These are phyloP conservation scores for Coemansia sp. DNA, from an alignment of 192 early-diverging fungal species.

Conservation along the genomic window DNA sequence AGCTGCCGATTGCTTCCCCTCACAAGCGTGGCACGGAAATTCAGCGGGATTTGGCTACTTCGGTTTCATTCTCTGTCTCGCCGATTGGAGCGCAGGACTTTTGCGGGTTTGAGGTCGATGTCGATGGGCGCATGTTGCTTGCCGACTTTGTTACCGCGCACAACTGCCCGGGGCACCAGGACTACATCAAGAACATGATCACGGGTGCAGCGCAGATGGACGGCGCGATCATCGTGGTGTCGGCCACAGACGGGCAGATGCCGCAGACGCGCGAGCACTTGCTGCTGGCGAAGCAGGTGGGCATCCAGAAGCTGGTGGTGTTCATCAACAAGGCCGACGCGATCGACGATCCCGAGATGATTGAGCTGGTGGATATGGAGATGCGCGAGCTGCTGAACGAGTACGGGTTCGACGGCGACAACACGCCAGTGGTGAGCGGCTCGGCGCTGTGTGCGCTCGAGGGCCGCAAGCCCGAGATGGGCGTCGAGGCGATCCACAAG, in stretches of 20 bases:
- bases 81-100: constrained; percentile 11
- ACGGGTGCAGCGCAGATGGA: constrained; percentile 98
- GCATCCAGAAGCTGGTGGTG: constrained; percentile 87
- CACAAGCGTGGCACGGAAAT: background rate
- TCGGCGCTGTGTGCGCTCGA: constrained; percentile 96
- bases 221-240: constrained; percentile 97
- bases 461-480: constrained; percentile 84
- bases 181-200: constrained; percentile 99
- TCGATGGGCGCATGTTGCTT: constrained; percentile 29
- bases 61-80: constrained; percentile 18
- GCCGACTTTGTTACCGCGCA: constrained; percentile 32
- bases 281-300: constrained; percentile 93
- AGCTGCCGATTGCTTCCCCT: constrained; percentile 15
- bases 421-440: constrained; percentile 85
- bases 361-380: constrained; percentile 98
- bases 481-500: constrained; percentile 81
- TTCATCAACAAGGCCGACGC: constrained; percentile 99
- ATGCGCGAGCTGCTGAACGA: constrained; percentile 91
- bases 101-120: constrained; percentile 34
- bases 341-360: constrained; percentile 93
- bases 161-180: constrained; percentile 91
- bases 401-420: constrained; percentile 92
- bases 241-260: constrained; percentile 98
- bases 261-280: constrained; percentile 98
- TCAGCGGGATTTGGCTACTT: background rate